phyloP scores from a whole-genome alignment of 2,329 filamentous ascomycete genomes.

The Aspergillus ibericus region DNA sequence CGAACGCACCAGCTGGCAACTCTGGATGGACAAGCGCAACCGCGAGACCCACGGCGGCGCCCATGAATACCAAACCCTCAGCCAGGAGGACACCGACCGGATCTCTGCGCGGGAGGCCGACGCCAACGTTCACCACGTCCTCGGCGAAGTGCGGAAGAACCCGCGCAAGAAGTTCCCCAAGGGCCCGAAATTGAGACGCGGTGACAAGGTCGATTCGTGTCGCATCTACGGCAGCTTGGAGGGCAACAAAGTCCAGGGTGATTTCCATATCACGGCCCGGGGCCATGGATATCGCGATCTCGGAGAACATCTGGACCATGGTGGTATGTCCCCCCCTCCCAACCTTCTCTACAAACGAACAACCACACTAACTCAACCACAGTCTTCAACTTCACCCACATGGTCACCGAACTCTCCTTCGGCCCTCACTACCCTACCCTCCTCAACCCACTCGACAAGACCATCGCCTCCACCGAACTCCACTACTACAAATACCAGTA shows the following conservation, averaged over 20 bases:
- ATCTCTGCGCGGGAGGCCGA: slow-evolving; percentile 58
- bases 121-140: slow-evolving; percentile 88
- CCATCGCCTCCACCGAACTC: slow-evolving; percentile 69
- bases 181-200: slow-evolving; percentile 65
- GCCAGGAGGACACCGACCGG: slow-evolving; percentile 63
- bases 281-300: slow-evolving; percentile 91
- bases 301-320: slow-evolving; percentile 78
- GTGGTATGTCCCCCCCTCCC: slow-evolving; percentile 56
- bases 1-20: slow-evolving; percentile 75
- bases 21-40: slow-evolving; percentile 75
- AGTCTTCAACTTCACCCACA: slow-evolving; percentile 98
- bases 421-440: slow-evolving; percentile 95
- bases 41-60: slow-evolving; percentile 57
- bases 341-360: too few species aligned
- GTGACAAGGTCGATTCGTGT: slow-evolving; percentile 69
- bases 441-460: slow-evolving; percentile 90
- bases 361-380: slow-evolving; percentile 5
- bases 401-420: slow-evolving; percentile 93
- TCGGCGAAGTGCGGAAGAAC: slow-evolving; percentile 69
- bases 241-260: slow-evolving; percentile 94
- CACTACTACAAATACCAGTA: slow-evolving; percentile 98
- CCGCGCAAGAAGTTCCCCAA: slow-evolving; percentile 66
- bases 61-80: slow-evolving; percentile 55
- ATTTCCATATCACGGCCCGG: slow-evolving; percentile 94
- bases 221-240: slow-evolving; percentile 87